A percentile compares a stretch with the other conserved stretches of the same genome.
Conservation (phyloP, 306 rosid genomes). For the Vicia villosa region DNA sequence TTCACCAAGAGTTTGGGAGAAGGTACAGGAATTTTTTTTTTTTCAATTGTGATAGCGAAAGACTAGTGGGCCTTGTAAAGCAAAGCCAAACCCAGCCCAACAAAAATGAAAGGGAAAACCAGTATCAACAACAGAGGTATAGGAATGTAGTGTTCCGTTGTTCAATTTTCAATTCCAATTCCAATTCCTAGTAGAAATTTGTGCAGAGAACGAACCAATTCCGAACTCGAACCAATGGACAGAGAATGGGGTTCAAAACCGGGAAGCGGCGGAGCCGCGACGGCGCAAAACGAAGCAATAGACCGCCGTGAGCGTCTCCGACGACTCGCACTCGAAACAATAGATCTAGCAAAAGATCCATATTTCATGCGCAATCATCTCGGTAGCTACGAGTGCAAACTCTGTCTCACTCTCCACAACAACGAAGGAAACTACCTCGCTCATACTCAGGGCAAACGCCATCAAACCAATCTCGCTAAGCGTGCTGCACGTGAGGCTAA, state of each 20-base stretch:
- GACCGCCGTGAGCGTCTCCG: conserved; percentile 94
- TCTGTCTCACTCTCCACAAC: conserved; percentile 89
- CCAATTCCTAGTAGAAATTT: no score
- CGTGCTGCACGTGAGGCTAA: conserved; percentile 96
- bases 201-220: neutral
- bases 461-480: conserved; percentile 91
- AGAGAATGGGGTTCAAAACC: conserved; percentile 99
- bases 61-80: neutral
- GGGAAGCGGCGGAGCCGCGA: conserved; percentile 97
- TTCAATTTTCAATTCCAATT: no score
- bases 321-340: conserved; percentile 87
- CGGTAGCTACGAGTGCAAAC: conserved; percentile 95
- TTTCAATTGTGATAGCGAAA: no score
- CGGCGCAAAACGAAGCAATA: conserved; percentile 95
- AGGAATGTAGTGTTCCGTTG: no score
- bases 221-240: conserved; percentile 52
- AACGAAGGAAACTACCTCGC: conserved; percentile 98
- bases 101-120: neutral
- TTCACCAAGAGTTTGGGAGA: no score
- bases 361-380: conserved; percentile 98
- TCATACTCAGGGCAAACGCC: conserved; percentile 95
- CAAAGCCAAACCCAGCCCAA: neutral
- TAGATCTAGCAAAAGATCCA: conserved; percentile 96
- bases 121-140: neutral
- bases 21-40: no score